Conservation (phyloP, 139 green algal species). For the Edaphochlamys debaryana region DNA sequence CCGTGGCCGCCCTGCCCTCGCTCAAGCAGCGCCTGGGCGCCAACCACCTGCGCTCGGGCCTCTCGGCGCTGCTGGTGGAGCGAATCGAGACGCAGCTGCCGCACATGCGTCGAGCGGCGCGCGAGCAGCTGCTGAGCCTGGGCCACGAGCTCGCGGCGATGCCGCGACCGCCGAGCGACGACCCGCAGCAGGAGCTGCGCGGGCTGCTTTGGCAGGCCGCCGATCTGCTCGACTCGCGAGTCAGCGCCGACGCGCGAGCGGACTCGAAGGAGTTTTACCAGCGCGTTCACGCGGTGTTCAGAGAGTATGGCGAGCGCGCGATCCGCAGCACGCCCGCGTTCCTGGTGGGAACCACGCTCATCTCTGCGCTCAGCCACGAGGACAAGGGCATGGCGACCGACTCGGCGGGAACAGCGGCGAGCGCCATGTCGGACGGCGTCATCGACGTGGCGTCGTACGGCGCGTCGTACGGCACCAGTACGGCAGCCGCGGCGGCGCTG, state of each 20-base stretch:
- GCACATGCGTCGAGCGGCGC: not conserved
- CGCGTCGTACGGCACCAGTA: too few species aligned
- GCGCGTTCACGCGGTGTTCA: not conserved
- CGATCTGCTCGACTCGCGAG: not conserved
- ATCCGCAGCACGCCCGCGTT: constrained; percentile 25
- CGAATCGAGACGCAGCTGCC: constrained; percentile 19
- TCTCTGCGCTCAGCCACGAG: not conserved
- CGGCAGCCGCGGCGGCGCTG: not conserved
- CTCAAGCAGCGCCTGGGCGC: constrained; percentile 14
- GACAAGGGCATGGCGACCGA: not conserved
- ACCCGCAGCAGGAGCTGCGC: not conserved
- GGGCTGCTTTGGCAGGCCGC: not conserved
- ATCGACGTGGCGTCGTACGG: not conserved
- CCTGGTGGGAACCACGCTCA: not conserved
- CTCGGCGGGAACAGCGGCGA: too few species aligned
- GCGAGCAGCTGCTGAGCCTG: not conserved
- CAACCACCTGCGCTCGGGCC: constrained; percentile 1
- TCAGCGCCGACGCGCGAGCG: not conserved
- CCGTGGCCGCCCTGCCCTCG: not conserved
- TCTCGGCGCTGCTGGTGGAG: constrained; percentile 12
- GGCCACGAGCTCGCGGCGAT: too few species aligned
- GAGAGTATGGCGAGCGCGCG: not conserved
- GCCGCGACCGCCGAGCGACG: too few species aligned
- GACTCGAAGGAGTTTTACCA: not conserved
- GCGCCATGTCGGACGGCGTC: too few species aligned